A percentile compares a stretch with the other conserved stretches of the same genome.
These are phyloP conservation scores for Rhynchosporium agropyri DNA, from an alignment of 2,329 filamentous ascomycete genomes.

Conservation along the genomic window DNA sequence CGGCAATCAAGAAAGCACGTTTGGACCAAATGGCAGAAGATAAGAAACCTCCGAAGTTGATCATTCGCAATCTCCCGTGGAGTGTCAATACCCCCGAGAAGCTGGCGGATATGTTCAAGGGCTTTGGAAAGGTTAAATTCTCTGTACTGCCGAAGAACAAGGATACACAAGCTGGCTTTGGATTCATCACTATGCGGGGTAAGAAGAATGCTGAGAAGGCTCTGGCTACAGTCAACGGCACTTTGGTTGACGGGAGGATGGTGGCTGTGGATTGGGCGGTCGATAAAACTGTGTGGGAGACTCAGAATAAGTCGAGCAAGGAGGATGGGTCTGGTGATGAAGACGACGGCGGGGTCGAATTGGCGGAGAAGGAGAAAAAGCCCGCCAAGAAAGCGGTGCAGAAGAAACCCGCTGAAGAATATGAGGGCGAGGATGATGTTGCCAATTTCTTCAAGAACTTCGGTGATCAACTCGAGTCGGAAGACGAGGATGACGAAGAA, in stretches of 20 bases:
- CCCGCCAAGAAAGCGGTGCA: background rate
- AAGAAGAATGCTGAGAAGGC: conserved; percentile 91
- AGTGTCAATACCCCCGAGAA: conserved; percentile 87
- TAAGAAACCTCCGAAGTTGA: conserved; percentile 70
- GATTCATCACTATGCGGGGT: conserved; percentile 86
- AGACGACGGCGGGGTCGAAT: conserved; percentile 40
- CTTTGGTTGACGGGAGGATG: conserved; percentile 81
- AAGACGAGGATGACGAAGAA: conserved; percentile 42
- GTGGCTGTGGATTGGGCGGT: conserved; percentile 97
- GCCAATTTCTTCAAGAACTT: conserved; percentile 43
- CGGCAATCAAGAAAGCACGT: conserved; percentile 53
- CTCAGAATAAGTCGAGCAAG: conserved; percentile 53
- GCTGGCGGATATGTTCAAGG: conserved; percentile 75
- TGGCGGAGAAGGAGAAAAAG: conserved; percentile 30
- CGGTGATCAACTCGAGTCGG: conserved; percentile 44
- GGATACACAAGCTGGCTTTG: conserved; percentile 76
- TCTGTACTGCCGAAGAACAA: conserved; percentile 80
- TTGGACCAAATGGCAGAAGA: conserved; percentile 63
- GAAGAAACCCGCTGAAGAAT: conserved; percentile 10
- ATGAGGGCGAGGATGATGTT: conserved; percentile 43
- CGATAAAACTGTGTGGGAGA: conserved; percentile 84
- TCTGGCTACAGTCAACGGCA: conserved; percentile 83
- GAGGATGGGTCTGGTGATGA: conserved; percentile 44
- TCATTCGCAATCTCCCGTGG: conserved; percentile 95
- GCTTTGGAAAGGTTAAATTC: conserved; percentile 89